Base-by-base conservation (phyloP, 768 basidiomycete species). In the Tylopilus plumbeoviolaceoides region DNA sequence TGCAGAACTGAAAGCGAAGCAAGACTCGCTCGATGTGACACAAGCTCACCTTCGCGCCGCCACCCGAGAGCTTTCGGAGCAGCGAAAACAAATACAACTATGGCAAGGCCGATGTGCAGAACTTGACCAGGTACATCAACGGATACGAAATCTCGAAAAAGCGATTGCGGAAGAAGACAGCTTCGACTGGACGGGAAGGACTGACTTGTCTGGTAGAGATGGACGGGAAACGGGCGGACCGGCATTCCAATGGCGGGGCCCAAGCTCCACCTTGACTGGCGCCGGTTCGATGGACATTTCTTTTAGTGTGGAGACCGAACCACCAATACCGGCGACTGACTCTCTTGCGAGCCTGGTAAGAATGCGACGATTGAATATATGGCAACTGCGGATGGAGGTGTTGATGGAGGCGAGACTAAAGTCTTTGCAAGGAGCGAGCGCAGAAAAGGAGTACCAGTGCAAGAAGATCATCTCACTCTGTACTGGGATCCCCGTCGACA, bases 401-500 rank as follows among this genome's bases (percentile, higher is more conserved):
- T 63, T 95, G 54, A 80, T 95, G 69, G 75, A 81, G 57, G 76
- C 80, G 54, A 78, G 90, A 55, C 70, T 97, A 54, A 78, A 79
- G 63, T 75, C 76, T 30, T 69, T 95, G 57, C 83, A 89, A 59
- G 90, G 87, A 42, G 84, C 85, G 28, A 87, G 86, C 61, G 87
- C 87, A 17, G 91, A 93, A 72, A 92, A 89, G 71, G 90, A 94
- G 65, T 86, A 88, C 62, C 87, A 93, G 69, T 95, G 91, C 73
- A 87, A 89, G 72, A 94, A 84, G 72, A 85, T 98, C 55, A 86
- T 99, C 23, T 84, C 92, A 14, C 73, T 94, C 39, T 95, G 91
- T 67, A 89, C 91, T 4, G 89, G 89, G 20, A 85, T 94, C 44
- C 82, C 89, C 2, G 77, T 89, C 42, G 92, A 95, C 62, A 84